Evolutionary conservation across 1,139 yeast species (phyloP), one percentile per base, ranked within the genome.

Genomic region (Yamadazyma jaroonii): DNA sequence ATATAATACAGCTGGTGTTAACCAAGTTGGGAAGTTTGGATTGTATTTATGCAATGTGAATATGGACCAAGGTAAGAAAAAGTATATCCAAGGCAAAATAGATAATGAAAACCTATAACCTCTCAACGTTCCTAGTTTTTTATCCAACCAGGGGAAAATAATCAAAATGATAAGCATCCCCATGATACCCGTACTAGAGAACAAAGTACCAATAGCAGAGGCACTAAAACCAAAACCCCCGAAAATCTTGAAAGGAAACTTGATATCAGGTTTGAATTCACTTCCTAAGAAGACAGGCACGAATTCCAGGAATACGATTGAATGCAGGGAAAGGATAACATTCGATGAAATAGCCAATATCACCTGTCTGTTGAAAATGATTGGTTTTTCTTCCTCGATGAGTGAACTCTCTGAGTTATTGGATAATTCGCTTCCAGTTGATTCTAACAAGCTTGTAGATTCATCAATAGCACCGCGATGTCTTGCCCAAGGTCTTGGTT

Each of bases 251-350:
- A 54, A 49, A 8, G 65, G 66, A 50, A 80, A 77, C 24, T 56
- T 50, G n/a, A 77, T 47, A 9, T 28, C 29, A 12, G 31, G 21
- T 9, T 26, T 22, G 34, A 71, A 61, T 27, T 64, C 61, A 10
- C 77, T 64, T 0, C 84, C 81, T 15, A 79, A 56, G 40, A 75
- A 73, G 3, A 80, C 75, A 8, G 86, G 85, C 26, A 77, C 56
- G 43, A 80, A 76, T 53, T 80, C 84, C 30, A 71, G 68, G 52
- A 64, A 77, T 5, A 75, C 74, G 11, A 74, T 61, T n/a, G 64
- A 56, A 49, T 77, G 82, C 41, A 77, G 28, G 2, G 49, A 40
- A 13, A 44, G 39, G n/a, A 46, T 38, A 24, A 40, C 43, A 35
- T 44, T 44, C 1, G 49, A 42, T 2, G 37, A 29, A 24, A 46